Base-by-base conservation (phyloP, 345 rosid species). In the Salix caprea region DNA sequence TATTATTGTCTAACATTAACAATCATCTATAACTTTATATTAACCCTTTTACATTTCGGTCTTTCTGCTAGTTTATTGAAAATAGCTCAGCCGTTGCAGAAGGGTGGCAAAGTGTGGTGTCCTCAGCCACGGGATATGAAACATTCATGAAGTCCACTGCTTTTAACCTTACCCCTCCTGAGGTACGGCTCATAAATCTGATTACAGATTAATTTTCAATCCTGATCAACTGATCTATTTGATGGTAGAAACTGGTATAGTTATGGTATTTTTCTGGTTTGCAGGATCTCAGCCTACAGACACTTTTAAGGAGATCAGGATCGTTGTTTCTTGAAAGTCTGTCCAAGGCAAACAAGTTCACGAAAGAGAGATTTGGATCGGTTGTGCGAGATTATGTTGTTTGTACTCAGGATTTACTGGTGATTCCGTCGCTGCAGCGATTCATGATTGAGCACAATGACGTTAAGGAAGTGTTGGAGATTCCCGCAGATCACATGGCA, bases 391-490 rank as follows among this genome's bases (percentile, higher is more conserved):
- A 78, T 11, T 80, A 26, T 64, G 23, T 86, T 2, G 67, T 80
- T 1, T 84, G 87, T 69, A 34, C 72, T 2, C 71, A 80, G 26
- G 85, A 86, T 40, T 3, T 3, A 21, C 77, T 14, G 0, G 39
- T 82, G 0, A 16, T 21, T 4, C 24, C 42, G 64, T 58, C 82
- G 4, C 30, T 76, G 60, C 85, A 86, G 39, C 60, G 52, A 6
- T 82, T 85, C 87, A 84, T 84, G 87, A 84, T 86, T 16, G 30
- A 68, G 4, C 76, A 80, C 67, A 5, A 73, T 30, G 65, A 74
- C 2, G 83, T 74, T 21, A 15, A 79, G 26, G 72, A 70, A 3
- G 79, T 79, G 54, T 14, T 78, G 70, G 85, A 76, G 78, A 67
- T 86, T 16, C 61, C 69, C 5, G 80, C 83, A 4, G 78, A 76